phyloP scores from a whole-genome alignment of 1,284 basidiomycete genomes.

The Microbotryum silenes-acaulis region DNA sequence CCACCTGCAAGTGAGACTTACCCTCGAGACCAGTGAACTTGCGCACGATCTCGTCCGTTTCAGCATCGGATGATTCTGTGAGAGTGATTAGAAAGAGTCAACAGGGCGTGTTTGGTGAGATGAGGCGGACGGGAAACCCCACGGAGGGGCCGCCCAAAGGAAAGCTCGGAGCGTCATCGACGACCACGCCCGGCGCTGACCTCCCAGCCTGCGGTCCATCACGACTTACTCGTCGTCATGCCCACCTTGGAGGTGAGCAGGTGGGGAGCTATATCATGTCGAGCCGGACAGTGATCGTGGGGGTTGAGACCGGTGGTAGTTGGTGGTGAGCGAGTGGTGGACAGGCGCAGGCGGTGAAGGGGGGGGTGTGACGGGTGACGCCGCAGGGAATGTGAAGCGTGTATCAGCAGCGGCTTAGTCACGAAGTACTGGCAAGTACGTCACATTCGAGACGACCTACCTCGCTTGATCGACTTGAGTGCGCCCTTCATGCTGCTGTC shows the following conservation, averaged over 20 bases:
- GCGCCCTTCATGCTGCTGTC: conserved; percentile 4
- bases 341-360: too few species aligned
- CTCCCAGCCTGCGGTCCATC: not conserved
- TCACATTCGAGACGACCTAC: not conserved
- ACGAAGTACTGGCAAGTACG: too few species aligned
- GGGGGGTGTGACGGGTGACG: too few species aligned
- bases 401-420: too few species aligned
- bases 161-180: conserved; percentile 5
- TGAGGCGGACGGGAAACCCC: not conserved
- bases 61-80: conserved; percentile 68
- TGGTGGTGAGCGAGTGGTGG: not conserved
- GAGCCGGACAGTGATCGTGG: not conserved
- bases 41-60: conserved; percentile 25
- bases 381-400: too few species aligned
- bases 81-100: not conserved
- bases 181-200: conserved; percentile 8
- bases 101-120: not conserved
- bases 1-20: not conserved
- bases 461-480: conserved; percentile 24
- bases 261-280: conserved; percentile 62
- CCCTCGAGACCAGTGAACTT: conserved; percentile 28
- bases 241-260: conserved; percentile 75
- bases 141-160: not conserved
- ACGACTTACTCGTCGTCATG: conserved; percentile 76
- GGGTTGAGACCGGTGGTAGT: conserved; percentile 11